Conservation (phyloP, 768 basidiomycete species). For the Boletus subcaerulescens region DNA sequence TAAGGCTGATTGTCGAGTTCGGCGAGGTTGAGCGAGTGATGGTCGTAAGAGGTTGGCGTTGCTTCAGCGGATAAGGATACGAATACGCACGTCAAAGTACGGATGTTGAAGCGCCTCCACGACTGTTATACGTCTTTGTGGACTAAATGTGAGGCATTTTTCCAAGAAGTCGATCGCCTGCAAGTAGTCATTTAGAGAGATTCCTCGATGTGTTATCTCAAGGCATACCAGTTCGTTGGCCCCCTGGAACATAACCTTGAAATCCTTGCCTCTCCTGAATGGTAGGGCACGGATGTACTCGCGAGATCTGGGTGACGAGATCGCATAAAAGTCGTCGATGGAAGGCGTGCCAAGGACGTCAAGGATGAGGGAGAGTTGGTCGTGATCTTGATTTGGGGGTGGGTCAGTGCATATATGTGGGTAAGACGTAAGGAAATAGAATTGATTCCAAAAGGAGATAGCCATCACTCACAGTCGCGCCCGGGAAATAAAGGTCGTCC, state of each 20-base stretch:
- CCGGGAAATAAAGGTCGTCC: conserved; percentile 95
- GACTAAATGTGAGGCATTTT: conserved; percentile 80
- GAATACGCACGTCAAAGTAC: conserved; percentile 65
- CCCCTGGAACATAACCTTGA: conserved; percentile 66
- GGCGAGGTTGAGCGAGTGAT: too few relatives aligned
- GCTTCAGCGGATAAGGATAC: too few relatives aligned
- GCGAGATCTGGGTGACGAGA: conserved; percentile 72
- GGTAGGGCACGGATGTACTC: conserved; percentile 89
- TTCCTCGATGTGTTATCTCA: not conserved
- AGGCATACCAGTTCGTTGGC: conserved; percentile 60
- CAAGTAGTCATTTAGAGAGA: not conserved
- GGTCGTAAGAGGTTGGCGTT: not conserved
- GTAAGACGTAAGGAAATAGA: not conserved
- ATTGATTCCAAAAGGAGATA: too few relatives aligned
- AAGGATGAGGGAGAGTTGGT: conserved; percentile 89
- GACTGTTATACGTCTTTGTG: conserved; percentile 84
- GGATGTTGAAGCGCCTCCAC: conserved; percentile 87
- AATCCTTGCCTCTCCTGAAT: conserved; percentile 76
- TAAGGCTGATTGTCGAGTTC: conserved; percentile 49
- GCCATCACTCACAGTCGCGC: conserved; percentile 63
- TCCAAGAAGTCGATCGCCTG: conserved; percentile 77
- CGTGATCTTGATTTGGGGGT: conserved; percentile 54
- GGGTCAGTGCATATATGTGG: not conserved
- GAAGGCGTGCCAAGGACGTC: conserved; percentile 91
- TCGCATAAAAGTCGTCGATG: conserved; percentile 93